Conservation (phyloP, 768 basidiomycete genomes). For the Zangia roseola region DNA sequence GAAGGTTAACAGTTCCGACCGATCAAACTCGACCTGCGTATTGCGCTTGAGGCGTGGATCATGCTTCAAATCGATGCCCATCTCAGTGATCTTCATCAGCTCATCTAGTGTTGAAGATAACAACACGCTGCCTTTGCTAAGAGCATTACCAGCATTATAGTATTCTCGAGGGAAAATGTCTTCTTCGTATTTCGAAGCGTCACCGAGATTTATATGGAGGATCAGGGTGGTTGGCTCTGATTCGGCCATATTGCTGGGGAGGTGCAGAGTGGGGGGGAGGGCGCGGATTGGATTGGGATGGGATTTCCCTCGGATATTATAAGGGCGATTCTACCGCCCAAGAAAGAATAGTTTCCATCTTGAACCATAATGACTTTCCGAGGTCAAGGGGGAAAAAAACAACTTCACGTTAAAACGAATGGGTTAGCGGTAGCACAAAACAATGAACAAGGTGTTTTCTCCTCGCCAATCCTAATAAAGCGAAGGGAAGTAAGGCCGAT, state of each 20-base stretch:
- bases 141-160: background rate
- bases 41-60: background rate
- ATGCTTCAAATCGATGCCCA: background rate
- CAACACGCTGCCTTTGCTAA: background rate
- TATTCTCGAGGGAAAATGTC: background rate
- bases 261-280: background rate
- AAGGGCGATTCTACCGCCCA: background rate
- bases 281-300: background rate
- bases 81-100: background rate
- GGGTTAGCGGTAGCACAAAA: background rate
- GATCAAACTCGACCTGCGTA: background rate
- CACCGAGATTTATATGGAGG: background rate
- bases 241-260: background rate
- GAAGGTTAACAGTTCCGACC: background rate
- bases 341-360: background rate
- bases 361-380: background rate
- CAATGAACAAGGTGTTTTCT: background rate
- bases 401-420: background rate
- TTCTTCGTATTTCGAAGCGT: background rate
- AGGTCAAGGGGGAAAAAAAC: background rate
- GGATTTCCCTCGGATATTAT: background rate
- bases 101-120: background rate
- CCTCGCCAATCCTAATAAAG: background rate
- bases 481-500: too few species aligned
- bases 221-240: background rate